Conservation (phyloP, 2,329 filamentous ascomycete genomes). For the Xylariaceae sp. region DNA sequence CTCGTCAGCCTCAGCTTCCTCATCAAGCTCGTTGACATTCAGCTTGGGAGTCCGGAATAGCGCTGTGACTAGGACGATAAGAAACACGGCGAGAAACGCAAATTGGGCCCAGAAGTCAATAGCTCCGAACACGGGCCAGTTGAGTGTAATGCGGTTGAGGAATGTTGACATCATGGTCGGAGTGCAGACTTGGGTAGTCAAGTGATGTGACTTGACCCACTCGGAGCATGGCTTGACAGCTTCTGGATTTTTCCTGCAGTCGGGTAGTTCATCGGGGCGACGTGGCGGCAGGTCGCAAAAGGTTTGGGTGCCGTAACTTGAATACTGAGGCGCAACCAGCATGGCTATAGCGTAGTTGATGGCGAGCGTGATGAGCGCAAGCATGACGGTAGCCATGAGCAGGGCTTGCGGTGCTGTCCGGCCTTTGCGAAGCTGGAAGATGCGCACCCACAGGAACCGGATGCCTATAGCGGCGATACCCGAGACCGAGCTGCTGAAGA, state of each 20-base stretch:
- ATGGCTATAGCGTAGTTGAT: slow-evolving; percentile 92
- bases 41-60: slow-evolving; percentile 77
- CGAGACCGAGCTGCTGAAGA: slow-evolving; percentile 84
- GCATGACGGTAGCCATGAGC: slow-evolving; percentile 82
- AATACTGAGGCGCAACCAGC: slow-evolving; percentile 93
- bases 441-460: slow-evolving; percentile 89
- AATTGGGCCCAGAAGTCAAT: slow-evolving; percentile 98
- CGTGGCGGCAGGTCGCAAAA: slow-evolving; percentile 74
- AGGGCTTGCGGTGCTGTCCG: slow-evolving; percentile 89
- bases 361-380: slow-evolving; percentile 83
- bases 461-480: slow-evolving; percentile 86
- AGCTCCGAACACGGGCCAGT: slow-evolving; percentile 91
- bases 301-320: slow-evolving; percentile 89
- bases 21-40: slow-evolving; percentile 73
- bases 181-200: slow-evolving; percentile 75
- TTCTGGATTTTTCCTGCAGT: slow-evolving; percentile 68
- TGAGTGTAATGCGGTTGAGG: slow-evolving; percentile 85
- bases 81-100: slow-evolving; percentile 77
- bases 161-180: slow-evolving; percentile 89
- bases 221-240: slow-evolving; percentile 82
- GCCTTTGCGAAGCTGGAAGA: slow-evolving; percentile 87
- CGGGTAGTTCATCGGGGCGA: slow-evolving; percentile 61
- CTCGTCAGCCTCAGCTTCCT: slow-evolving; percentile 86
- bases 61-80: slow-evolving; percentile 74
- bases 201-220: slow-evolving; percentile 59